Conservation (phyloP, 2,329 filamentous ascomycete species). For the Pseudocercospora fijiensis region DNA sequence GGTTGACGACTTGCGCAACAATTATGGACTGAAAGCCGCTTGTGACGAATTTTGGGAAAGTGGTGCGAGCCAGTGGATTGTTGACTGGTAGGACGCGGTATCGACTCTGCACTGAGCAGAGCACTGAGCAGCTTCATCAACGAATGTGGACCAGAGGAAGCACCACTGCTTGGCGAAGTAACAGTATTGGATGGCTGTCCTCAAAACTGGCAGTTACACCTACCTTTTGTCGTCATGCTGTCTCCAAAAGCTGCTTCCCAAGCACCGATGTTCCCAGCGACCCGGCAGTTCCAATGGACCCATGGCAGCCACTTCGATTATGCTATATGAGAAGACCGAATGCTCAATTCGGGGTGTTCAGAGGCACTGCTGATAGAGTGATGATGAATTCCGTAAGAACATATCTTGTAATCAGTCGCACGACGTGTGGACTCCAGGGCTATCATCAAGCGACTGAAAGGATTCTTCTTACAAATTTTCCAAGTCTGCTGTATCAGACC, state of each 20-base stretch:
- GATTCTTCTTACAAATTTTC: background rate
- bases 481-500: background rate
- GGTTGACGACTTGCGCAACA: slow-evolving; percentile 67
- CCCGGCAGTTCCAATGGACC: background rate
- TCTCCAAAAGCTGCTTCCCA: background rate
- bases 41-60: slow-evolving; percentile 80
- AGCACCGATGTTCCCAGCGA: background rate
- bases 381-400: background rate
- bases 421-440: background rate
- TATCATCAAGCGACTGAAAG: background rate
- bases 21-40: slow-evolving; percentile 75
- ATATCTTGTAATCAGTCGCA: background rate
- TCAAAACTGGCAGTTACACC: background rate
- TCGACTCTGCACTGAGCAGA: background rate
- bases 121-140: background rate
- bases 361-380: background rate
- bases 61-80: slow-evolving; percentile 82
- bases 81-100: slow-evolving; percentile 29
- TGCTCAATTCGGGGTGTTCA: background rate
- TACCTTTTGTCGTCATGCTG: background rate
- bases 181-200: background rate
- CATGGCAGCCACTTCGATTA: background rate
- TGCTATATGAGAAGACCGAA: background rate
- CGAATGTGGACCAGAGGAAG: background rate
- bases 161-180: background rate